phyloP scores from a whole-genome alignment of 1,284 basidiomycete species.

The Cronartium quercuum region DNA sequence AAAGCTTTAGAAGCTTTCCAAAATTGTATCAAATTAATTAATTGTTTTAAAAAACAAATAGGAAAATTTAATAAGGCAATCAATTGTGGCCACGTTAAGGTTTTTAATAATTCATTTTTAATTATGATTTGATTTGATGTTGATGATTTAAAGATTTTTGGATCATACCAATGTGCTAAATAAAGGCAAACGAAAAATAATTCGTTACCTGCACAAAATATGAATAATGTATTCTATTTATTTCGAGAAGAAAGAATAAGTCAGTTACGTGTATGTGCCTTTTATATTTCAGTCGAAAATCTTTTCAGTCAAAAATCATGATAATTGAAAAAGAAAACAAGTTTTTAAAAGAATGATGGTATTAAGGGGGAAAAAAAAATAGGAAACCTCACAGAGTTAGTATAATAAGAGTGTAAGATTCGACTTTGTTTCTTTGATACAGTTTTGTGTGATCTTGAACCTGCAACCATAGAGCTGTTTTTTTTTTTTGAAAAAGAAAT shows the following conservation, averaged over 20 bases:
- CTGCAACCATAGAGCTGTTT: constrained; percentile 79
- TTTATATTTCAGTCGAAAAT: too few species aligned
- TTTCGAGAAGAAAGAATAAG: too few species aligned
- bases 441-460: constrained; percentile 61
- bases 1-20: constrained; percentile 95
- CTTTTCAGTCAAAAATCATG: too few species aligned
- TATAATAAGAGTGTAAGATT: constrained; percentile 38
- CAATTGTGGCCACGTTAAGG: constrained; percentile 72
- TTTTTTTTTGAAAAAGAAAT: neutral
- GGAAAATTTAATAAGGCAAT: constrained; percentile 64
- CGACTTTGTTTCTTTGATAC: constrained; percentile 37
- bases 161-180: constrained; percentile 52
- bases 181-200: constrained; percentile 94
- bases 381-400: constrained; percentile 34
- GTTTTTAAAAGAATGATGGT: too few species aligned
- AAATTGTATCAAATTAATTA: constrained; percentile 92
- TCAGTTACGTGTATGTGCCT: neutral
- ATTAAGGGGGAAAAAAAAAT: too few species aligned
- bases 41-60: constrained; percentile 75
- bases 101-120: constrained; percentile 24
- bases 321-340: too few species aligned
- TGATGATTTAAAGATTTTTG: constrained; percentile 29
- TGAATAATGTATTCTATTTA: constrained; percentile 63
- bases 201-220: constrained; percentile 96
- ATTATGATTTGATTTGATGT: neutral